Evolutionary conservation across 2,329 filamentous ascomycete genomes (phyloP).

Genomic region (Didymella pomorum): DNA sequence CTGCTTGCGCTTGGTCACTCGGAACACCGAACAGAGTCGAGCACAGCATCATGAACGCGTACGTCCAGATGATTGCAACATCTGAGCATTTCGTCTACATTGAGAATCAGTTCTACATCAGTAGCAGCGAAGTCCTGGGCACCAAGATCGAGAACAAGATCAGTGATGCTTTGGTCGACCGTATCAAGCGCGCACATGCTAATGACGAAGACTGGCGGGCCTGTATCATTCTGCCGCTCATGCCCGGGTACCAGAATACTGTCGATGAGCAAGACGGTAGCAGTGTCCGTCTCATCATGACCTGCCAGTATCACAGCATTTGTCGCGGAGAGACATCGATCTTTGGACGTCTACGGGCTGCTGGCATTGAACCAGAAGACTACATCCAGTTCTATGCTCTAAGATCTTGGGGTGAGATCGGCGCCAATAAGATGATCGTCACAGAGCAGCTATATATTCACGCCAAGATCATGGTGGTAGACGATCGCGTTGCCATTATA

Average conservation of each 20-base stretch:
- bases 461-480: slow-evolving; percentile 94
- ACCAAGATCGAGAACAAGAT: slow-evolving; percentile 92
- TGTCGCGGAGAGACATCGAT: slow-evolving; percentile 92
- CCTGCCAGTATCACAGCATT: slow-evolving; percentile 96
- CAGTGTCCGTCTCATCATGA: slow-evolving; percentile 93
- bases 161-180: slow-evolving; percentile 91
- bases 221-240: slow-evolving; percentile 88
- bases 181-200: slow-evolving; percentile 82
- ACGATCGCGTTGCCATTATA: slow-evolving; percentile 91
- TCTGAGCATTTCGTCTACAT: slow-evolving; percentile 98
- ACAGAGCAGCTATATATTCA: slow-evolving; percentile 99
- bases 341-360: slow-evolving; percentile 81
- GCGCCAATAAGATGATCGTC: slow-evolving; percentile 79
- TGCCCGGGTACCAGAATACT: slow-evolving; percentile 98
- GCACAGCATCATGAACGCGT: slow-evolving; percentile 94
- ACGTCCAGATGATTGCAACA: slow-evolving; percentile 91
- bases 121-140: slow-evolving; percentile 86
- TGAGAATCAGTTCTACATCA: slow-evolving; percentile 98
- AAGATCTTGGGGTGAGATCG: slow-evolving; percentile 90
- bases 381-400: slow-evolving; percentile 96
- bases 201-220: slow-evolving; percentile 91
- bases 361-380: slow-evolving; percentile 88
- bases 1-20: slow-evolving; percentile 88
- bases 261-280: slow-evolving; percentile 94
- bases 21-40: slow-evolving; percentile 85